Evolutionary conservation across 805 yeast species (phyloP).

Genomic region (Geotrichum ghanense): DNA sequence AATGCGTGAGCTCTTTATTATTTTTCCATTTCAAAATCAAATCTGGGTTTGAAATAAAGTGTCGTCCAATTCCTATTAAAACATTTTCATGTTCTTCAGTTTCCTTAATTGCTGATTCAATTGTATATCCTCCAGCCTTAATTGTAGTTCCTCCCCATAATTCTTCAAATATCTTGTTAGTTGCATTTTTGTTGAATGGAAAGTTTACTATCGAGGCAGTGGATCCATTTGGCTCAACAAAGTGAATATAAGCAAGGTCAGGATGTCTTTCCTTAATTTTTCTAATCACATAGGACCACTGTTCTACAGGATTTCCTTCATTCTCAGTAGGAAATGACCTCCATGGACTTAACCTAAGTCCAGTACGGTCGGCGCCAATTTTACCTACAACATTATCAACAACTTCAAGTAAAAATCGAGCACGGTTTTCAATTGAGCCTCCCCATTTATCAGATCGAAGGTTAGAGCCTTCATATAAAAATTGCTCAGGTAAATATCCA

Average conservation of each 20-base stretch:
- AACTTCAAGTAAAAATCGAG: constrained; percentile 37
- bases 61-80: constrained; percentile 35
- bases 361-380: constrained; percentile 28
- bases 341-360: constrained; percentile 31
- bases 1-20: constrained; percentile 31
- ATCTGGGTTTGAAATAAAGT: constrained; percentile 47
- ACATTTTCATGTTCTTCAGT: constrained; percentile 17
- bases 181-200: no score
- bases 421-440: constrained; percentile 49
- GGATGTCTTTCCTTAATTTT: constrained; percentile 31
- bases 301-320: constrained; percentile 24
- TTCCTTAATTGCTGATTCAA: neutral
- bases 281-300: constrained; percentile 29
- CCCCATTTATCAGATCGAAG: constrained; percentile 53
- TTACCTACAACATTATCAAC: constrained; percentile 30
- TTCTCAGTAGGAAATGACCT: constrained; percentile 20
- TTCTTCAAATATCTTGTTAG: constrained; percentile 30
- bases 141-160: constrained; percentile 37
- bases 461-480: constrained; percentile 37
- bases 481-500: constrained; percentile 43
- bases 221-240: constrained; percentile 23
- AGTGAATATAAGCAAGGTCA: constrained; percentile 25
- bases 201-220: neutral
- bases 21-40: constrained; percentile 34
- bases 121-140: constrained; percentile 28